Percentiles rank a stretch among this genome's conserved stretches.
These are phyloP conservation scores for Metschnikowia colocasiae DNA, from an alignment of 805 yeast species.

Conservation along the genomic window DNA sequence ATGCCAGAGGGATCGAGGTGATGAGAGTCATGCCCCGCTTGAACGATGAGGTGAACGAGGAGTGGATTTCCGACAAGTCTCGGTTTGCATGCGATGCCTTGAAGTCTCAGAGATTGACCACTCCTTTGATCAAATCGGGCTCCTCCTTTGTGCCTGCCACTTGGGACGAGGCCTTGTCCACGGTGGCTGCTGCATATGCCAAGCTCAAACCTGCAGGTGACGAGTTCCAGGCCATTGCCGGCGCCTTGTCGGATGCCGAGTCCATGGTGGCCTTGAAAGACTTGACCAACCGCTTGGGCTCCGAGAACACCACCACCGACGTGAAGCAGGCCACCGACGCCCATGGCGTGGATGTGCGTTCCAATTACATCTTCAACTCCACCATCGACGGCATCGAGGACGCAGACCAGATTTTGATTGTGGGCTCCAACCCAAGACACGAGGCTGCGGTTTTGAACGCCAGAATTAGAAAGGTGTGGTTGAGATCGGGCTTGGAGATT, in stretches of 20 bases:
- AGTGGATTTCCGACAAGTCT: slow-evolving; percentile 87
- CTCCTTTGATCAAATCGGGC: slow-evolving; percentile 71
- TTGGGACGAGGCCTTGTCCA: slow-evolving; percentile 81
- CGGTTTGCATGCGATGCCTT: slow-evolving; percentile 84
- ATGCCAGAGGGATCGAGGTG: slow-evolving; percentile 81
- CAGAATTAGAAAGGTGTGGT: slow-evolving; percentile 78
- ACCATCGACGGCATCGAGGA: slow-evolving; percentile 75
- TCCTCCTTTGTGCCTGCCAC: slow-evolving; percentile 68
- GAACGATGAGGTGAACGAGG: slow-evolving; percentile 84
- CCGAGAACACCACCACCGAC: slow-evolving; percentile 78
- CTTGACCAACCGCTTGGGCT: slow-evolving; percentile 67
- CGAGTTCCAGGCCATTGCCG: slow-evolving; percentile 78
- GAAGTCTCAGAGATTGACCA: slow-evolving; percentile 79
- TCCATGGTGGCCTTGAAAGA: slow-evolving; percentile 79
- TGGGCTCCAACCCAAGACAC: slow-evolving; percentile 85
- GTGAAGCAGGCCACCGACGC: slow-evolving; percentile 52
- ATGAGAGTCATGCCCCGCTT: slow-evolving; percentile 83
- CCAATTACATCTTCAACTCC: slow-evolving; percentile 78
- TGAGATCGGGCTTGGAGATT: slow-evolving; percentile 61
- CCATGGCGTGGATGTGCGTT: slow-evolving; percentile 69
- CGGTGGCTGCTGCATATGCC: slow-evolving; percentile 59
- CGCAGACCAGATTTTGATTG: slow-evolving; percentile 74
- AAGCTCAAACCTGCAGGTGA: slow-evolving; percentile 56
- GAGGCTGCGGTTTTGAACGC: slow-evolving; percentile 88
- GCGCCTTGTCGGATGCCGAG: slow-evolving; percentile 81